Evolutionary conservation across 805 yeast species (phyloP).

Genomic region (Saturnispora diversa): DNA sequence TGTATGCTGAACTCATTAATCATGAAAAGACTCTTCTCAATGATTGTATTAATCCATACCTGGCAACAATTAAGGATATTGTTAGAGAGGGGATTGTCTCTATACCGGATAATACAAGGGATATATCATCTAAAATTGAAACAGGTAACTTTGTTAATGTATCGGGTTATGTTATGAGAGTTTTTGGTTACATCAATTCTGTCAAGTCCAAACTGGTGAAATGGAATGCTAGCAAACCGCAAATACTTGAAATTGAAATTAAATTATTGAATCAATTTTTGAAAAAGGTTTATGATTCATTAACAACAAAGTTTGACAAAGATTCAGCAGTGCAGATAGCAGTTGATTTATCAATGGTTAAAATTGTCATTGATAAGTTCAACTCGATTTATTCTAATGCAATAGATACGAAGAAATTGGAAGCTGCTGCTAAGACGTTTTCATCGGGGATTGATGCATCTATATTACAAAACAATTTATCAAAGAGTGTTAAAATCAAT

Average conservation of each 20-base stretch:
- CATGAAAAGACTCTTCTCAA: slow-evolving; percentile 48
- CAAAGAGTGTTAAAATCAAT: background rate
- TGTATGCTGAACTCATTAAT: slow-evolving; percentile 38
- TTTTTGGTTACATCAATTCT: slow-evolving; percentile 22
- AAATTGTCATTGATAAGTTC: slow-evolving; percentile 1
- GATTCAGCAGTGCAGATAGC: slow-evolving; percentile 4
- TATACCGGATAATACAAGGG: slow-evolving; percentile 6
- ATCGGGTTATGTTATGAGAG: slow-evolving; percentile 20
- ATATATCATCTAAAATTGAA: slow-evolving; percentile 35
- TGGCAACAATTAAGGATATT: slow-evolving; percentile 33
- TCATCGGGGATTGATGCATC: background rate
- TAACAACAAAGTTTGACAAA: slow-evolving; percentile 1
- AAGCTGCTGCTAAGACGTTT: background rate
- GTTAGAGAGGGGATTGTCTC: slow-evolving; percentile 34
- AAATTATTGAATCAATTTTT: slow-evolving; percentile 4
- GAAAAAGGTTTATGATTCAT: slow-evolving; percentile 6
- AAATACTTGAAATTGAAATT: slow-evolving; percentile 5
- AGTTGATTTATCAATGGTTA: slow-evolving; percentile 1
- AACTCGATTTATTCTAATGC: background rate
- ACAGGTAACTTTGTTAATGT: slow-evolving; percentile 14
- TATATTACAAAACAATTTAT: background rate
- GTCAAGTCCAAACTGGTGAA: slow-evolving; percentile 23
- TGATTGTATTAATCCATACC: slow-evolving; percentile 43
- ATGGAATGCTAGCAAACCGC: slow-evolving; percentile 7
- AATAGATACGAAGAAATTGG: background rate